Percentiles rank a stretch among this genome's conserved stretches.
These are phyloP conservation scores for Vigna radiata DNA, from an alignment of 306 rosid genomes.

Conservation along the genomic window DNA sequence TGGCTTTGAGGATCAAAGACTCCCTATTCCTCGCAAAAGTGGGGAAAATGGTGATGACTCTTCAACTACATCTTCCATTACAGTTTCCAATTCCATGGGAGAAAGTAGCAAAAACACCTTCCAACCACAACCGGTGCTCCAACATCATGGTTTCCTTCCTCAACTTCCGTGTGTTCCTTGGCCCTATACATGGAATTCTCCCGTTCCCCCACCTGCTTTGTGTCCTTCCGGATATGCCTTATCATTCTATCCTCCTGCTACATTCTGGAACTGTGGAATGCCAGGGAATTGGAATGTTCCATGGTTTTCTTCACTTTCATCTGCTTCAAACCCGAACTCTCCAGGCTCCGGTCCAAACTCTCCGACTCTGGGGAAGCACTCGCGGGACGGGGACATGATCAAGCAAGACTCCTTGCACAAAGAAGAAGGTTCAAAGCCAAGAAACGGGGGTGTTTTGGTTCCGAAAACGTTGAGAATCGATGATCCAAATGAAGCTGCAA, in stretches of 20 bases:
- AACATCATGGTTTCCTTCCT: conserved; percentile 60
- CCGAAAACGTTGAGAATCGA: conserved; percentile 90
- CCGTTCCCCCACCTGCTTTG: conserved; percentile 62
- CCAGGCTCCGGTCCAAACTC: conserved; percentile 55
- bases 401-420: conserved; percentile 46
- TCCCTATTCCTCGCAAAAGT: conserved; percentile 48
- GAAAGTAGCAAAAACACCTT: conserved; percentile 52
- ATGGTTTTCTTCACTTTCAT: conserved; percentile 66
- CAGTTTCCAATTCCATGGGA: conserved; percentile 59
- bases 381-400: conserved; percentile 64
- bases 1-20: conserved; percentile 50
- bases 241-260: conserved; percentile 67
- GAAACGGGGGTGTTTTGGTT: conserved; percentile 71
- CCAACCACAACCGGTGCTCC: conserved; percentile 53
- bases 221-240: conserved; percentile 76
- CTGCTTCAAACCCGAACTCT: conserved; percentile 52
- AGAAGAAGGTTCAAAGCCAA: conserved; percentile 59
- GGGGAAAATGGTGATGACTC: conserved; percentile 66
- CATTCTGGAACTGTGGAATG: conserved; percentile 74
- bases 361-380: conserved; percentile 74
- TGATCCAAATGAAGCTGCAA: conserved; percentile 89
- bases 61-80: conserved; percentile 62
- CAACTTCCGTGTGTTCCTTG: conserved; percentile 82
- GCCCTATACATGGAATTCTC: conserved; percentile 80
- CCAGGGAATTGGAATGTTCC: conserved; percentile 75